Evolutionary conservation across 108 stramenopile genomes (phyloP), one percentile per base, ranked within the genome.

Genomic region (Pseudonitzschia pungens): DNA sequence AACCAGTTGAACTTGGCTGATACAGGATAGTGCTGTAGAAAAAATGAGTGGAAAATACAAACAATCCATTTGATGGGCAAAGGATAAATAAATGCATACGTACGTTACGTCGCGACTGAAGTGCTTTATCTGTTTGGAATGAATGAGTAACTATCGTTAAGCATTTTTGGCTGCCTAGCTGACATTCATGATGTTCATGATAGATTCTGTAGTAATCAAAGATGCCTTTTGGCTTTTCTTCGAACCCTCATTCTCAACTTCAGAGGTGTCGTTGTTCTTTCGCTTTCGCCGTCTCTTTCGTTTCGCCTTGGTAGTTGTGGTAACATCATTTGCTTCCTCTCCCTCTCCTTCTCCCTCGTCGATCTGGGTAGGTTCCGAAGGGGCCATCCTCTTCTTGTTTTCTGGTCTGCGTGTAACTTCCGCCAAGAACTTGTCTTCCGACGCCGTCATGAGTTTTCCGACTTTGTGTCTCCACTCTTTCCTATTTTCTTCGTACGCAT

Each of bases 401-500:
- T 40, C 36, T 21, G 33, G 32, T 14, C 16, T 15, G n/a, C 36
- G 11, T 7, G 77, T 24, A n/a, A 86, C 66, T 28, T 84, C 84
- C 28, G 86, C 73, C 53, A 86, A 29, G 71, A 83, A 81, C 27
- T 71, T 64, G 18, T 84, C 81, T 20, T 84, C 71, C 36, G 53
- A 69, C 8, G 53, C 31, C 40, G 60, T 40, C 60, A 21, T 44
- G 62, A 33, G 32, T 40, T 64, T 77, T 75, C 60, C 71, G 29
- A 79, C 62, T 12, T 22, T 72, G 45, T 74, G 68, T 41, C 73
- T 67, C 78, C 78, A 79, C 42, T 76, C 76, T 41, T 87, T 84
- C 24, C 86, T 78, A 21, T 73, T 58, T 68, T 86, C 86, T 12
- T 77, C 54, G 68, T 84, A 94, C 31, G 79, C 80, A 32, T 84